Percentiles rank a stretch among this genome's conserved stretches.
phyloP scores from a whole-genome alignment of 768 basidiomycete species.

The Suillus fuscotomentosus region DNA sequence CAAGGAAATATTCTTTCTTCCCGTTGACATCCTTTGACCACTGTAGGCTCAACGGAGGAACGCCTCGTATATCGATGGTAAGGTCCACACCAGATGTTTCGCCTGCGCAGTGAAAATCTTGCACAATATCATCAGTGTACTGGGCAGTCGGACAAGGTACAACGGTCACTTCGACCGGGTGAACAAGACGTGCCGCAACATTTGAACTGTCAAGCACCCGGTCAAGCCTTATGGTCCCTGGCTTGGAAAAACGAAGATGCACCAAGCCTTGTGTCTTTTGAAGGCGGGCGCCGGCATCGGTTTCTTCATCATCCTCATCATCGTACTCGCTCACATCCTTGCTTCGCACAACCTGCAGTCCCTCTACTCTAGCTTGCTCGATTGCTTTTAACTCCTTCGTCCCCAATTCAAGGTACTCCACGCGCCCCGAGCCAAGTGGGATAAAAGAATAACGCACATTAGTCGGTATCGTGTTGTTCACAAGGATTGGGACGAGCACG shows the following conservation, averaged over 20 bases:
- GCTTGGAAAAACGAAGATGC: slow-evolving; percentile 69
- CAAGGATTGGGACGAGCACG: slow-evolving; percentile 76
- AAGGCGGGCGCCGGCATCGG: slow-evolving; percentile 43
- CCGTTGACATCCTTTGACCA: slow-evolving; percentile 74
- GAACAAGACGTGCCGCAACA: slow-evolving; percentile 70
- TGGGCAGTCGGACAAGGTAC: slow-evolving; percentile 81
- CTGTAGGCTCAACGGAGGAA: slow-evolving; percentile 73
- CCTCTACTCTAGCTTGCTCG: slow-evolving; percentile 56
- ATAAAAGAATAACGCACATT: slow-evolving; percentile 72
- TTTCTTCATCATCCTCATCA: slow-evolving; percentile 49
- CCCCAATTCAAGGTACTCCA: slow-evolving; percentile 55
- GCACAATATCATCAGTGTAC: slow-evolving; percentile 47
- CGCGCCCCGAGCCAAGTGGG: slow-evolving; percentile 51
- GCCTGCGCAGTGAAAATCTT: slow-evolving; percentile 66
- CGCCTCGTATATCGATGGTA: slow-evolving; percentile 65
- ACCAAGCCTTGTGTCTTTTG: slow-evolving; percentile 74
- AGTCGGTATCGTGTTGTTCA: slow-evolving; percentile 86
- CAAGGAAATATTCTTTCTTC: slow-evolving; percentile 66
- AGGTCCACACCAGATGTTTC: slow-evolving; percentile 56
- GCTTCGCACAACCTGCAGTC: slow-evolving; percentile 42
- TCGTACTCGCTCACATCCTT: slow-evolving; percentile 54
- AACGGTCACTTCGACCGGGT: slow-evolving; percentile 61
- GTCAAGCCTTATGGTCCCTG: slow-evolving; percentile 75
- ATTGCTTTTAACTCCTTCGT: slow-evolving; percentile 67
- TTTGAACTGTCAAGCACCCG: slow-evolving; percentile 68